Evolutionary conservation across 495 filamentous ascomycete genomes (phyloP).

Genomic region (Gamarada debralockiae): DNA sequence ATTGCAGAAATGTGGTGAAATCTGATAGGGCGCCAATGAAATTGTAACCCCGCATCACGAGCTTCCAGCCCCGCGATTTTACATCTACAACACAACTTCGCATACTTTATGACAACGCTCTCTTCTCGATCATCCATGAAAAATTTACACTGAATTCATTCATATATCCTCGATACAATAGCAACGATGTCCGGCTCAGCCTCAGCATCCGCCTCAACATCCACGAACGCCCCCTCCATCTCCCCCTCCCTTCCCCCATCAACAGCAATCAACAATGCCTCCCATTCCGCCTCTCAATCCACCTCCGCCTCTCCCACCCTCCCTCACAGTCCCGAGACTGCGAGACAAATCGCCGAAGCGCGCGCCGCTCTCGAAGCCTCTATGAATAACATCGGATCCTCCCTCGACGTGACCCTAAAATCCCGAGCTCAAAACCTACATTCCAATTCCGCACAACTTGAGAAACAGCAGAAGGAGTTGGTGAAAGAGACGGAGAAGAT

Average conservation of each 20-base stretch:
- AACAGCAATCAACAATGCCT: not conserved
- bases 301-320: conserved; percentile 7
- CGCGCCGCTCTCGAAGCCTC: conserved; percentile 74
- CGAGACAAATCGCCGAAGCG: conserved; percentile 52
- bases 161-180: too few species aligned
- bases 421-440: conserved; percentile 74
- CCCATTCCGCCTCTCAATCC: conserved; percentile 7
- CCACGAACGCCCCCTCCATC: conserved; percentile 14
- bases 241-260: conserved; percentile 15
- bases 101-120: not conserved
- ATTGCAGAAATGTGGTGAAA: not conserved
- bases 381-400: conserved; percentile 65
- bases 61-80: not conserved
- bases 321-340: conserved; percentile 13
- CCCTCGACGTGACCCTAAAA: conserved; percentile 64
- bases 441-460: conserved; percentile 62
- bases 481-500: conserved; percentile 60
- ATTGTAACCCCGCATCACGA: not conserved
- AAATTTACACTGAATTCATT: too few species aligned
- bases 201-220: conserved; percentile 16
- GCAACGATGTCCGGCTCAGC: conserved; percentile 11
- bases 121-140: too few species aligned
- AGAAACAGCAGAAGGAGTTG: conserved; percentile 70
- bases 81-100: not conserved
- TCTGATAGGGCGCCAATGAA: not conserved